Percentiles rank a stretch among this genome's conserved stretches.
Conservation (phyloP, 1,284 basidiomycete species). For the Boletellus sp. region DNA sequence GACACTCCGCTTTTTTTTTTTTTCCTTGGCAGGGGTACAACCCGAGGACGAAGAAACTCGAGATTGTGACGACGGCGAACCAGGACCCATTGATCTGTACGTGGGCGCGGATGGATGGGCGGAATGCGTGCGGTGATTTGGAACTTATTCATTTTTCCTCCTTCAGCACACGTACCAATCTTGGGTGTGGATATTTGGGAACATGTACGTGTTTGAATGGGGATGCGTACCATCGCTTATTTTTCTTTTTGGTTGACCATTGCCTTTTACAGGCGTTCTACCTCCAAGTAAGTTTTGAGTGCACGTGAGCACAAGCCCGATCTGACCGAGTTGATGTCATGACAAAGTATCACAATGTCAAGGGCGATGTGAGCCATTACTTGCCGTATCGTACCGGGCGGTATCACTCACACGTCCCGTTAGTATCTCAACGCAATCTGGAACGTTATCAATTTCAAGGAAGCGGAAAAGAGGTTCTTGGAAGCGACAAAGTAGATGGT, state of each 20-base stretch:
- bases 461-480: conserved; percentile 74
- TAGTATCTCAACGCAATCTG: conserved; percentile 89
- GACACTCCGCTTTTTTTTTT: background rate
- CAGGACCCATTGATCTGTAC: conserved; percentile 89
- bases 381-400: background rate
- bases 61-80: conserved; percentile 90
- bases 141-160: background rate
- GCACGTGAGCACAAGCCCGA: conserved; percentile 3
- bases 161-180: conserved; percentile 76
- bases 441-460: conserved; percentile 91
- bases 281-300: conserved; percentile 46
- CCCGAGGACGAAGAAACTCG: conserved; percentile 68
- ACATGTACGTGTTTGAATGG: conserved; percentile 49
- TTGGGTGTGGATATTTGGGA: conserved; percentile 98
- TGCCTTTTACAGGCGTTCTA: conserved; percentile 60
- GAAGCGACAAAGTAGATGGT: conserved; percentile 41
- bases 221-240: conserved; percentile 8
- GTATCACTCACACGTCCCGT: conserved; percentile 7
- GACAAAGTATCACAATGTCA: conserved; percentile 85
- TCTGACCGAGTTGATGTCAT: conserved; percentile 4
- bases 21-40: conserved; percentile 63
- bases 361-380: conserved; percentile 69
- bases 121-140: background rate
- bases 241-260: conserved; percentile 6
- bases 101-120: conserved; percentile 17